Evolutionary conservation across 2,329 filamentous ascomycete genomes (phyloP), one percentile per base, ranked within the genome.

Genomic region (Hymenoscyphus occultus): DNA sequence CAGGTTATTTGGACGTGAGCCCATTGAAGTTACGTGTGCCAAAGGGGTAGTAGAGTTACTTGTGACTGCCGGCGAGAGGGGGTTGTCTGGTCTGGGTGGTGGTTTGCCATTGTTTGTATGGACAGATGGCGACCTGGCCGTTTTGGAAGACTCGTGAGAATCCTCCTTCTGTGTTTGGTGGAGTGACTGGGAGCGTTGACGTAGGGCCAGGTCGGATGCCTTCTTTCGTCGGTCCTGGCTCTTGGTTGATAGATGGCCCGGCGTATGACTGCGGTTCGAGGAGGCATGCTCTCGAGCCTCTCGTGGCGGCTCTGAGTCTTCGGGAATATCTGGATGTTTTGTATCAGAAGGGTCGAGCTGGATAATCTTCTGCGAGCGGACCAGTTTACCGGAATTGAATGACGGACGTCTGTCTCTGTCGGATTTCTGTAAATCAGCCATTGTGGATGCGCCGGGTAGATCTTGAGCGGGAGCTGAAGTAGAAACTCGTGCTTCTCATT

Each of bases 161-260:
- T 67, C 72, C 13, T 45, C 16, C 28, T 57, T 14, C 13, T 57
- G 54, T 63, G 73, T 74, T 59, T 74, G 72, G 40, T 71, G 72
- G 59, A 75, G 65, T 16, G 75, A 74, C 65, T 75, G 75, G 66
- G 76, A 75, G 10, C 76, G 73, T 59, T 74, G 72, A 35, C 74
- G 73, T 51, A 73, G 65, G 19, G 72, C 69, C 59, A 75, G 60
- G 10, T 74, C 71, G 12, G 70, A 71, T 16, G 70, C 69, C 63
- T 73, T 73, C 66, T 72, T 75, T 65, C 70, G 61, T 59, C 71
- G 69, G 57, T 75, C 74, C 54, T 75, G 81, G 76, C 83, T 86
- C 77, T 84, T 87, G 69, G 83, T 82, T 13, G 86, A 78, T 51
- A 88, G 80, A 71, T 87, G 85, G 64, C 86, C 85, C 1, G 86